These are phyloP conservation scores for Coccomyxa sp. DNA, from an alignment of 139 green algal genomes.

Conservation along the genomic window DNA sequence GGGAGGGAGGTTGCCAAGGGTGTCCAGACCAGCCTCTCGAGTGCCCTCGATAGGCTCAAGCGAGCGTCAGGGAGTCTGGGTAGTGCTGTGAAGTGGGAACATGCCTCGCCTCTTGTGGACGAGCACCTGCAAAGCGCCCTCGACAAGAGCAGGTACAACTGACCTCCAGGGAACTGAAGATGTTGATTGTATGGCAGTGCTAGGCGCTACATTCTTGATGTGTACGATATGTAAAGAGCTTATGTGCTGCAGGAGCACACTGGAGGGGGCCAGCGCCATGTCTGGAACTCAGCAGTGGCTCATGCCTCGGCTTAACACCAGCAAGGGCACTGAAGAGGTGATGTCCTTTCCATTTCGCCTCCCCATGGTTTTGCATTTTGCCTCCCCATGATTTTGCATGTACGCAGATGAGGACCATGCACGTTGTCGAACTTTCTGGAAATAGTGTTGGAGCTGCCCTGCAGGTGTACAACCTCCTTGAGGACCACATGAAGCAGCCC, in stretches of 20 bases:
- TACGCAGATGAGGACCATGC: background rate
- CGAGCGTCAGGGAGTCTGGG: no score
- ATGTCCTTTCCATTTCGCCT: background rate
- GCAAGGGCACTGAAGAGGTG: background rate
- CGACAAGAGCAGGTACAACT: background rate
- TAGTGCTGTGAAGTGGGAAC: no score
- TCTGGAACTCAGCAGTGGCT: background rate
- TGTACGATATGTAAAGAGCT: no score
- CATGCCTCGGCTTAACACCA: background rate
- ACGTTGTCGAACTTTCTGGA: background rate
- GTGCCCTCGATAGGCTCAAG: no score
- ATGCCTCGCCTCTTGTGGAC: no score
- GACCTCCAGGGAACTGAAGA: no score
- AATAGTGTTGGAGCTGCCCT: background rate
- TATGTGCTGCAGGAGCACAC: no score
- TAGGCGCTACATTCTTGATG: no score
- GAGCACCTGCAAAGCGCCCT: background rate
- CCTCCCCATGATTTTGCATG: background rate
- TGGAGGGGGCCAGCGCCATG: background rate
- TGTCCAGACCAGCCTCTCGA: no score
- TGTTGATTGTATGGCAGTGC: no score
- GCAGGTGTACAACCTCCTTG: slow-evolving; percentile 19
- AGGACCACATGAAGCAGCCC: slow-evolving; percentile 16
- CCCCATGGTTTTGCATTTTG: background rate
- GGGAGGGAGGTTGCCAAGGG: no score